Conservation (phyloP, 805 yeast species). For the Torulaspora delbrueckii region DNA sequence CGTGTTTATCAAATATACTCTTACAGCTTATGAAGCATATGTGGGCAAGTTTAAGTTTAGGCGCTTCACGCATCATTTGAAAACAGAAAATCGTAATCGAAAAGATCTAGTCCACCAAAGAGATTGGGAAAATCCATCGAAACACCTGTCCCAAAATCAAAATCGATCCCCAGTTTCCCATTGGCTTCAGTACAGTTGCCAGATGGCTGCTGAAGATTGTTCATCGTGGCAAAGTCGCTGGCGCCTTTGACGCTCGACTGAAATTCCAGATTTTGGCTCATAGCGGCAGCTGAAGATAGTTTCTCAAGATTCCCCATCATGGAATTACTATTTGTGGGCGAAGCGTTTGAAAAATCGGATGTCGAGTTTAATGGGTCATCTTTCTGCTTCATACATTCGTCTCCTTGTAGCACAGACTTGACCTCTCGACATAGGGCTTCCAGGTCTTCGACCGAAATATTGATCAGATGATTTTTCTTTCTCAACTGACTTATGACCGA, state of each 20-base stretch:
- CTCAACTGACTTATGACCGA: slow-evolving; percentile 20
- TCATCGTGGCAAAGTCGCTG: neutral
- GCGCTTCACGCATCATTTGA: slow-evolving; percentile 18
- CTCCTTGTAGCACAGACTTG: neutral
- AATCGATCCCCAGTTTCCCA: neutral
- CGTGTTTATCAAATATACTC: no score
- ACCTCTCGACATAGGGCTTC: slow-evolving; percentile 5
- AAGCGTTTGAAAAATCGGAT: neutral
- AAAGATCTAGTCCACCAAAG: slow-evolving; percentile 30
- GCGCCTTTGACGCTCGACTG: slow-evolving; percentile 1
- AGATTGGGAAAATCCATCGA: slow-evolving; percentile 19
- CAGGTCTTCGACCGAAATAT: slow-evolving; percentile 11
- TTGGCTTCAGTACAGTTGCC: neutral
- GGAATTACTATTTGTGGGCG: slow-evolving; percentile 1
- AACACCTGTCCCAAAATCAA: slow-evolving; percentile 5
- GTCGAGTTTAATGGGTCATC: neutral
- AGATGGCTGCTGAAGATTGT: neutral
- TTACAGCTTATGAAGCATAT: neutral
- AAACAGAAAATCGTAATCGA: slow-evolving; percentile 31
- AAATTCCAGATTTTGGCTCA: slow-evolving; percentile 14
- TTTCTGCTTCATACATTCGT: neutral
- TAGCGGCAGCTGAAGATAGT: slow-evolving; percentile 18
- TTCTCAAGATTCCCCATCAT: slow-evolving; percentile 17
- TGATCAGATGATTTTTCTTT: slow-evolving; percentile 17
- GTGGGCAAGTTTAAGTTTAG: neutral